A percentile compares a stretch with the other conserved stretches of the same genome.
Evolutionary conservation across 2,329 filamentous ascomycete species (phyloP).

Genomic region (Thielaviopsis populi): DNA sequence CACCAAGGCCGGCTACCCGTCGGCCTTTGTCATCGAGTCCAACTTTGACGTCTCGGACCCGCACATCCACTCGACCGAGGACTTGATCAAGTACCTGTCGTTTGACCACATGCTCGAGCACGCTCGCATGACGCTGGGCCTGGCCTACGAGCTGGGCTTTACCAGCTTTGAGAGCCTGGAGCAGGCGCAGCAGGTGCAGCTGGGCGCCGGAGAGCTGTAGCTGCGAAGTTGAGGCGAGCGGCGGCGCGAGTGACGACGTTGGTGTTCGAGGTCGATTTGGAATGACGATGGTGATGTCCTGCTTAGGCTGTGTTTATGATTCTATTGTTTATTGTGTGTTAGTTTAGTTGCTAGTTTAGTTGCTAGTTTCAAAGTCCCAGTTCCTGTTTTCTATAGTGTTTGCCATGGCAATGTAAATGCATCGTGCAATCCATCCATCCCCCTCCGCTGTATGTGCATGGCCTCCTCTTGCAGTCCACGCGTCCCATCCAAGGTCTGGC

Average conservation of each 20-base stretch:
- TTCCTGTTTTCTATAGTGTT: not conserved
- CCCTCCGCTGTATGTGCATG: too few relatives aligned
- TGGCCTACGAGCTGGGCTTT: slow-evolving; percentile 42
- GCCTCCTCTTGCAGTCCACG: too few relatives aligned
- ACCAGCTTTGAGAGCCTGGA: slow-evolving; percentile 41
- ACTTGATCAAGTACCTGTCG: slow-evolving; percentile 53
- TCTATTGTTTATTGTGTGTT: not conserved
- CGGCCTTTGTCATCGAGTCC: slow-evolving; percentile 49
- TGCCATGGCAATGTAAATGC: not conserved
- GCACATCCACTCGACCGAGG: slow-evolving; percentile 59
- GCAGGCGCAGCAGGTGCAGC: slow-evolving; percentile 19
- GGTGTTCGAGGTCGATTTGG: not conserved
- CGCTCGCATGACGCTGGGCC: slow-evolving; percentile 35
- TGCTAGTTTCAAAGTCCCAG: not conserved
- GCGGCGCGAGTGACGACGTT: not conserved
- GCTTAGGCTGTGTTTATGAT: too few relatives aligned
- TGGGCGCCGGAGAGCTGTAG: slow-evolving; percentile 22
- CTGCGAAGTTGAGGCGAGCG: not conserved
- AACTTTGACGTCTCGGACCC: slow-evolving; percentile 46
- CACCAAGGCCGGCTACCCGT: slow-evolving; percentile 49
- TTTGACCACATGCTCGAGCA: slow-evolving; percentile 54
- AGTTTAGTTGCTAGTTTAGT: not conserved
- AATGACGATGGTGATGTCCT: not conserved
- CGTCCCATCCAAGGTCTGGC: too few relatives aligned
- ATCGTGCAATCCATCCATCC: not conserved